A percentile compares a stretch with the other conserved stretches of the same genome.
phyloP scores from a whole-genome alignment of 108 stramenopile genomes.

The Skeletonema tropicum region DNA sequence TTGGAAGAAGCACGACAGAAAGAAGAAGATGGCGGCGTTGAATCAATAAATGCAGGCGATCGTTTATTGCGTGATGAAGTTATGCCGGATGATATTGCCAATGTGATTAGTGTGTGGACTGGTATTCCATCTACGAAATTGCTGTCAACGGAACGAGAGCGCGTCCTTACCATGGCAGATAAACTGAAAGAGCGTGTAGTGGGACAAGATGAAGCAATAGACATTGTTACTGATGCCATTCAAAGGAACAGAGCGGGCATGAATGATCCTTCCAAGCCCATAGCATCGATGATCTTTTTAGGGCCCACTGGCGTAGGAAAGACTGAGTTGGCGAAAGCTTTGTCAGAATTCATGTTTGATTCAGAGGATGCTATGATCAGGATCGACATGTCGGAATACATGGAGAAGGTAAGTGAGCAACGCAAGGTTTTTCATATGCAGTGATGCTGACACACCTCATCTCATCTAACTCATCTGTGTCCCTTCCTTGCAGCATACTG shows the following conservation, averaged over 20 bases:
- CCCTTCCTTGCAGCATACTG: conserved; percentile 84
- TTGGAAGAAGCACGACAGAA: conserved; percentile 57
- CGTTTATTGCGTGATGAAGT: conserved; percentile 91
- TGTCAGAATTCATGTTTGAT: conserved; percentile 92
- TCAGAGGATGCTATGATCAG: conserved; percentile 90
- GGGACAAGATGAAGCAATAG: conserved; percentile 94
- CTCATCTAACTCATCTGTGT: not conserved
- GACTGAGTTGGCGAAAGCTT: conserved; percentile 96
- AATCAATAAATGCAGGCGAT: conserved; percentile 36
- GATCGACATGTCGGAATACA: conserved; percentile 98
- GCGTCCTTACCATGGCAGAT: conserved; percentile 92
- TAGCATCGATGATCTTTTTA: conserved; percentile 91
- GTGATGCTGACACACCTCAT: too few species aligned
- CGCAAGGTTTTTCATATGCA: not conserved
- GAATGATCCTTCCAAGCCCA: conserved; percentile 88
- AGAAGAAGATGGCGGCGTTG: conserved; percentile 26
- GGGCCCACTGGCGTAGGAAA: conserved; percentile 95
- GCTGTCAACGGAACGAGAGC: conserved; percentile 89
- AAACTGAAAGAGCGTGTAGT: conserved; percentile 86
- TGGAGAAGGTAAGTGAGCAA: conserved; percentile 63
- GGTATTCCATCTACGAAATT: conserved; percentile 92
- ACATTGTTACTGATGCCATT: conserved; percentile 90
- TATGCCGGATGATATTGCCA: conserved; percentile 94
- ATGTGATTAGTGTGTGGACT: conserved; percentile 92
- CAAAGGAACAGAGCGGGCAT: conserved; percentile 93